These are phyloP conservation scores for Heritiera littoralis DNA, from an alignment of 345 rosid species.

Conservation along the genomic window DNA sequence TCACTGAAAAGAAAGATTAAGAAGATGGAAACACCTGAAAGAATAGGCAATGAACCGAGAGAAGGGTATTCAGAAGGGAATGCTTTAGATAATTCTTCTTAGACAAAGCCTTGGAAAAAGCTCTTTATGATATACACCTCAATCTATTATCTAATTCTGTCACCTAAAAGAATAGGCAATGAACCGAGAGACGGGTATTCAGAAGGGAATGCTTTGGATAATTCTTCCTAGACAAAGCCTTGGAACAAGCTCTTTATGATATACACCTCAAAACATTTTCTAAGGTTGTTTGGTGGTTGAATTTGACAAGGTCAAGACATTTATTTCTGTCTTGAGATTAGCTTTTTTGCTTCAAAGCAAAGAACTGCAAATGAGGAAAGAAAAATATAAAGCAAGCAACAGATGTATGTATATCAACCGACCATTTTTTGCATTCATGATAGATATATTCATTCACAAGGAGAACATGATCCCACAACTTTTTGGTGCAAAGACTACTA, in stretches of 20 bases:
- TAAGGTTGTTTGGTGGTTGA: slow-evolving; percentile 3
- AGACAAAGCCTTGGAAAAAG: neutral
- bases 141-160: neutral
- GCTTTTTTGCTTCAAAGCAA: neutral
- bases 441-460: neutral
- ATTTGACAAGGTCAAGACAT: neutral
- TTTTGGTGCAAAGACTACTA: neutral
- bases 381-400: slow-evolving; percentile 1
- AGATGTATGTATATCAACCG: slow-evolving; percentile 4
- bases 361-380: neutral
- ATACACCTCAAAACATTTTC: neutral
- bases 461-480: neutral
- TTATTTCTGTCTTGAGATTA: neutral
- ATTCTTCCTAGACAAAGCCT: neutral
- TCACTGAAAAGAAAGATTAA: neutral
- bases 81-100: neutral
- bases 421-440: neutral
- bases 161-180: too few species aligned
- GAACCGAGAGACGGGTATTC: neutral
- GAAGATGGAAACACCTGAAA: neutral
- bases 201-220: neutral
- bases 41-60: neutral
- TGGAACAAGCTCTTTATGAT: neutral
- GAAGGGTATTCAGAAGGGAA: neutral
- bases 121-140: neutral